These are phyloP conservation scores for Paramecium tetraurelia DNA, from an alignment of 73 alveolate species.

Conservation along the genomic window DNA sequence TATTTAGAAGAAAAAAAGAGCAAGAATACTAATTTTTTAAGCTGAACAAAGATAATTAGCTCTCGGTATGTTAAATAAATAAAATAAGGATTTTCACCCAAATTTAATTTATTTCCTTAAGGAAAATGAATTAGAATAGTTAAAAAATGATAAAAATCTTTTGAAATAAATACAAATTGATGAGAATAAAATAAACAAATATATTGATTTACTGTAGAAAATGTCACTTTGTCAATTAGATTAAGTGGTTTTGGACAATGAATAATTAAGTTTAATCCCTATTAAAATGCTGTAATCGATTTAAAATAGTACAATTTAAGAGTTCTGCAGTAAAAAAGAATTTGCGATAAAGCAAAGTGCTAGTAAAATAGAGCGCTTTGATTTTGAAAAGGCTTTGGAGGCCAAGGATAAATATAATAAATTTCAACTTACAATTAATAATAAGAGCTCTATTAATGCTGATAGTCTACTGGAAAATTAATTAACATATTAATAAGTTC, in stretches of 20 bases:
- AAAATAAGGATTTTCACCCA: background rate
- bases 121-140: background rate
- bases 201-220: no score
- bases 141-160: no score
- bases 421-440: background rate
- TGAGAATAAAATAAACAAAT: no score
- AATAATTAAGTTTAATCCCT: background rate
- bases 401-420: background rate
- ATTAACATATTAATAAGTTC: no score
- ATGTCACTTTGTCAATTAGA: background rate
- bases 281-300: background rate
- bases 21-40: no score
- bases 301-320: no score
- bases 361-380: background rate
- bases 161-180: no score
- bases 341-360: background rate
- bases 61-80: no score
- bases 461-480: background rate
- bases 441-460: no score
- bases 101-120: background rate
- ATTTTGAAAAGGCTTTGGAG: background rate
- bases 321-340: background rate
- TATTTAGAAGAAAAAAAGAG: no score
- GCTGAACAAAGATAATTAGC: background rate
- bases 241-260: background rate